Percentiles rank a stretch among this genome's conserved stretches.
Conservation (phyloP, 345 rosid species). For the Gossypium rotundifolium region DNA sequence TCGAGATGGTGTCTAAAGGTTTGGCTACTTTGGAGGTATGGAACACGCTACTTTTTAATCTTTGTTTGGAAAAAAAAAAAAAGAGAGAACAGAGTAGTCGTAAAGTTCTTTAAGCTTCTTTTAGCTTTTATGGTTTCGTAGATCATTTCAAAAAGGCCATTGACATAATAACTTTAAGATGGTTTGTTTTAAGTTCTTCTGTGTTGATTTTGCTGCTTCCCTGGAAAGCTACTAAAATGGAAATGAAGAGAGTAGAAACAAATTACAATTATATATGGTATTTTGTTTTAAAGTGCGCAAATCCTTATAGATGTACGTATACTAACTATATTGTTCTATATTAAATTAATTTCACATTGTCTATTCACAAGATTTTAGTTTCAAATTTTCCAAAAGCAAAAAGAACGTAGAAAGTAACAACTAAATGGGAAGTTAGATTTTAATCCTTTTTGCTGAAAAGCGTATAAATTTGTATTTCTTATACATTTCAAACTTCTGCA, state of each 20-base stretch:
- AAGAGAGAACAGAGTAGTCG: not conserved
- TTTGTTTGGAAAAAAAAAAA: not conserved
- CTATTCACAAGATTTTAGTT: not conserved
- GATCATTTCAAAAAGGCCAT: not conserved
- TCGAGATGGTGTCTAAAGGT: slow-evolving; percentile 85
- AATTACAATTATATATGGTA: not conserved
- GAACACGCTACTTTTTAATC: not conserved
- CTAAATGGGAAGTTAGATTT: not conserved
- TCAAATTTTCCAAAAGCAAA: not conserved
- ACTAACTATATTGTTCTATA: not conserved
- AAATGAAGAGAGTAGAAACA: not conserved
- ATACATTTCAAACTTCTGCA: slow-evolving; percentile 26
- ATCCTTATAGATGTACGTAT: not conserved
- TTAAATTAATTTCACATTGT: not conserved
- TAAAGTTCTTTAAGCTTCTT: not conserved
- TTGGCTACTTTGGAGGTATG: slow-evolving; percentile 82
- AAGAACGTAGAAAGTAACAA: not conserved
- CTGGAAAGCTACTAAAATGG: not conserved
- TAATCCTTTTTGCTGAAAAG: not conserved
- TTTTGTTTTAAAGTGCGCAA: not conserved
- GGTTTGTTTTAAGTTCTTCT: not conserved
- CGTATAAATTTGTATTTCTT: not conserved
- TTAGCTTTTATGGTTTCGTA: not conserved
- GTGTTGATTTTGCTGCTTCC: not conserved
- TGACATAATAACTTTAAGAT: not conserved